Percentiles rank a stretch among this genome's conserved stretches.
These are phyloP conservation scores for Botrytis medusae DNA, from an alignment of 2,329 filamentous ascomycete genomes.

Conservation along the genomic window DNA sequence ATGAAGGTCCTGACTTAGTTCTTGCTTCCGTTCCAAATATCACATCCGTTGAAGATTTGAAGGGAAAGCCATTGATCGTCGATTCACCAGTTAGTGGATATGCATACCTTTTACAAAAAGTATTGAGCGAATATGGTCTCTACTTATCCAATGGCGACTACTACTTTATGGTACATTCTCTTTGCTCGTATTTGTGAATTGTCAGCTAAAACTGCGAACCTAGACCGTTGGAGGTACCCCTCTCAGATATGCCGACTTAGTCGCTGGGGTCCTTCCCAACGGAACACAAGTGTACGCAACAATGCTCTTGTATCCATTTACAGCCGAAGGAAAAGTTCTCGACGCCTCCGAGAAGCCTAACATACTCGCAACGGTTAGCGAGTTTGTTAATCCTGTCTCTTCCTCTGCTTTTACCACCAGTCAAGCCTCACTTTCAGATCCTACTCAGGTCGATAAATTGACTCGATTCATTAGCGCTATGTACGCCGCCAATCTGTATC, in stretches of 20 bases:
- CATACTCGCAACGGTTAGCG: too few relatives aligned
- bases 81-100: slow-evolving; percentile 38
- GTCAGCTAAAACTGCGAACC: too few relatives aligned
- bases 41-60: slow-evolving; percentile 33
- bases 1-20: slow-evolving; percentile 39
- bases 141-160: neutral
- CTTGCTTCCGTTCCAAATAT: slow-evolving; percentile 36
- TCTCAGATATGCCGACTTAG: slow-evolving; percentile 34
- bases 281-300: slow-evolving; percentile 38
- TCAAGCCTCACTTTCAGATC: slow-evolving; percentile 25
- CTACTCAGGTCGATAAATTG: slow-evolving; percentile 24
- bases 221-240: too few relatives aligned
- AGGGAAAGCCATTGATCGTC: slow-evolving; percentile 37
- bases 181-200: too few relatives aligned
- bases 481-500: slow-evolving; percentile 36
- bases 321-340: slow-evolving; percentile 29
- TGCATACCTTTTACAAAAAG: slow-evolving; percentile 33
- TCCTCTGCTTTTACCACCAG: slow-evolving; percentile 35
- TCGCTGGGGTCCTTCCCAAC: slow-evolving; percentile 34
- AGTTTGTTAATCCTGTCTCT: neutral
- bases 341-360: slow-evolving; percentile 25
- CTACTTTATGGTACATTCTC: too few relatives aligned
- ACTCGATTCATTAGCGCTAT: slow-evolving; percentile 36
- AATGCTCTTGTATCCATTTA: slow-evolving; percentile 39
- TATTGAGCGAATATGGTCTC: slow-evolving; percentile 30